phyloP scores from a whole-genome alignment of 768 basidiomycete species.

The Ramaria rubella region DNA sequence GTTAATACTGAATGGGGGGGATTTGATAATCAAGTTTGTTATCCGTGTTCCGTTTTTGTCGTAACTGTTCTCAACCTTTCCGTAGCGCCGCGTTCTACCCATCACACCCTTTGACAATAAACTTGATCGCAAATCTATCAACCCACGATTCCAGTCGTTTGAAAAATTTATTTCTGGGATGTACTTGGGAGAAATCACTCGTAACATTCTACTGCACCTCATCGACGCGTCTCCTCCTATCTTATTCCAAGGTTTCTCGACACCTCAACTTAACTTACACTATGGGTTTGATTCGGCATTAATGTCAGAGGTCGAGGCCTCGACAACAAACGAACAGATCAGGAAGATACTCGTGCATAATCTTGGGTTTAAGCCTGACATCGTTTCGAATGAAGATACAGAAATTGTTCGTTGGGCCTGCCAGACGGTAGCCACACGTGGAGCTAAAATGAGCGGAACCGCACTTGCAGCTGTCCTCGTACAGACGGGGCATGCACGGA shows the following conservation, averaged over 20 bases:
- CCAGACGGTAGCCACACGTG: conserved; percentile 71
- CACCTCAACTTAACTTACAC: conserved; percentile 69
- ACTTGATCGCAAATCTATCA: conserved; percentile 90
- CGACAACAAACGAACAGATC: conserved; percentile 48
- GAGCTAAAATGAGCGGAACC: conserved; percentile 76
- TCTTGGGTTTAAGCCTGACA: conserved; percentile 49
- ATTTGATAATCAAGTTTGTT: conserved; percentile 83
- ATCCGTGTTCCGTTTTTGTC: background rate
- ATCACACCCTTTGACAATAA: conserved; percentile 87
- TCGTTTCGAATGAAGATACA: conserved; percentile 42
- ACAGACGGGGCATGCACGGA: conserved; percentile 67
- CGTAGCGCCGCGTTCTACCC: conserved; percentile 73
- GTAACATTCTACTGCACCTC: conserved; percentile 77
- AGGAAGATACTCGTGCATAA: conserved; percentile 54
- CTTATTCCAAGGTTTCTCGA: conserved; percentile 77
- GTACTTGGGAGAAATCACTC: conserved; percentile 94
- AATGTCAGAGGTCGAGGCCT: conserved; percentile 75
- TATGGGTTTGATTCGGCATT: conserved; percentile 96
- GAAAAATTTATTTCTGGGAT: conserved; percentile 99
- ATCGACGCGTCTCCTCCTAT: conserved; percentile 70
- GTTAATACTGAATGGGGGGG: conserved; percentile 99
- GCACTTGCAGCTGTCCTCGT: conserved; percentile 81
- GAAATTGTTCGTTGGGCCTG: conserved; percentile 79
- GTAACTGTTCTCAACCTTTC: conserved; percentile 1
- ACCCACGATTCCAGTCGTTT: conserved; percentile 86